Base-by-base conservation (phyloP, 192 early-diverging fungal genomes). In the Entomortierella chlamydospora region DNA sequence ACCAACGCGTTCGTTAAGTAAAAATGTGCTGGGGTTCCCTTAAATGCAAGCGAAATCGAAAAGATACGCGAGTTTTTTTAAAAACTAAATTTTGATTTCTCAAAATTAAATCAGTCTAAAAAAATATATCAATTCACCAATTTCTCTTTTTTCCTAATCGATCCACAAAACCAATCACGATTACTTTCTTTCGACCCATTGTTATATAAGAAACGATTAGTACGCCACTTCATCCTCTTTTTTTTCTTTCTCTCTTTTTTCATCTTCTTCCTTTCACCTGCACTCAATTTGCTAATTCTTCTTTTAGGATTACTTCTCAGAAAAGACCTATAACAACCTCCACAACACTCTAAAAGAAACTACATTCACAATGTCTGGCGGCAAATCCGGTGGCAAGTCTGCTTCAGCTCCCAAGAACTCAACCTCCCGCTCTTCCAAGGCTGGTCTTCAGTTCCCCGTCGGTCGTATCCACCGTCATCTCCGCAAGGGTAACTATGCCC, bases 391-490 rank as follows among this genome's bases (percentile, higher is more conserved):
- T 83, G 90, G 90, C 70, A 91, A 91, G 83, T 87, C 90, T 83
- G 85, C 86, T 77, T 77, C 82, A 52, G 73, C 84, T 53, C 70
- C 84, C 70, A 87, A 94, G 84, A 93, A 93, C 60, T 81, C 77
- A 34, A 82, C 78, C 72, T 83, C 86, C 61, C 91, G 95, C 71
- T 96, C 95, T 39, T 83, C 91, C 77, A 91, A 92, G 82, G 96
- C 95, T 73, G 96, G 95, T 84, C 93, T 96, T 79, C 94, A 95
- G 86, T 97, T 97, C 92, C 96, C 95, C 71, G 95, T 96, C 72
- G 95, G 95, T 81, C 95, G 96, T 94, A 93, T 97, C 83, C 95
- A 97, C 87, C 93, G 95, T 90, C 90, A 95, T 61, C 89, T 97
- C 57, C 89, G 94, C 78, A 93, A 93, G 84, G 96, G 96, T 57